These are phyloP conservation scores for Phytophthora nicotianae DNA, from an alignment of 352 stramenopile species.

Conservation along the genomic window DNA sequence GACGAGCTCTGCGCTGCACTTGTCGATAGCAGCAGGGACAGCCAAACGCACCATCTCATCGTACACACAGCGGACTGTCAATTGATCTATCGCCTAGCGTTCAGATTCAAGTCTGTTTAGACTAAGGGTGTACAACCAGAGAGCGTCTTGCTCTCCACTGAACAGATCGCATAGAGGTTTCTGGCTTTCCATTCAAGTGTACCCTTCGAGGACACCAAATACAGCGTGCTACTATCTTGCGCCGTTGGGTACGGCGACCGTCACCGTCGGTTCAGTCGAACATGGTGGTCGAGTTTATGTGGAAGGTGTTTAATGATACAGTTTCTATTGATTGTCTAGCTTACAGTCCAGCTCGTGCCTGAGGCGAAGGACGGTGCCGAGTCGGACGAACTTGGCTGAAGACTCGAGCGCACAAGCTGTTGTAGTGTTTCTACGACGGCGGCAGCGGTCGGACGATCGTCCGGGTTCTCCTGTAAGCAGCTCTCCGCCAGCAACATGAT, in stretches of 20 bases:
- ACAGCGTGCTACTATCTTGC: slow-evolving; percentile 25
- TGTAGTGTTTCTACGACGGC: slow-evolving; percentile 37
- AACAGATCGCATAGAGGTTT: slow-evolving; percentile 25
- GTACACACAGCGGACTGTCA: slow-evolving; percentile 1
- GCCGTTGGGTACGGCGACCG: neutral
- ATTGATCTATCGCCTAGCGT: slow-evolving; percentile 9
- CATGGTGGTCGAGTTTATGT: neutral
- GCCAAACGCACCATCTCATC: slow-evolving; percentile 1
- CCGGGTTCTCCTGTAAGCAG: slow-evolving; percentile 42
- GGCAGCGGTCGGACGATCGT: slow-evolving; percentile 34
- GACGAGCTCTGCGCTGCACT: slow-evolving; percentile 16
- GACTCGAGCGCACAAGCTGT: slow-evolving; percentile 25
- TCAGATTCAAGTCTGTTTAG: slow-evolving; percentile 5
- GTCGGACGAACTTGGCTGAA: slow-evolving; percentile 17
- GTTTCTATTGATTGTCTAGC: slow-evolving; percentile 13
- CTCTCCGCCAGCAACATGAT: slow-evolving; percentile 44
- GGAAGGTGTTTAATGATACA: slow-evolving; percentile 1
- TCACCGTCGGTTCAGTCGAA: slow-evolving; percentile 7
- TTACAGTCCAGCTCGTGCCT: slow-evolving; percentile 22
- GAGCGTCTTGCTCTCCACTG: slow-evolving; percentile 31
- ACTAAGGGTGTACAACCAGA: slow-evolving; percentile 4
- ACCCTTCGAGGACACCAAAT: neutral
- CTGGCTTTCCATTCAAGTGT: slow-evolving; percentile 11
- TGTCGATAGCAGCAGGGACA: slow-evolving; percentile 1
- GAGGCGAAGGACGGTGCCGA: slow-evolving; percentile 27